Evolutionary conservation across 768 basidiomycete species (phyloP).

Genomic region (Udeniomyces megalosporus): DNA sequence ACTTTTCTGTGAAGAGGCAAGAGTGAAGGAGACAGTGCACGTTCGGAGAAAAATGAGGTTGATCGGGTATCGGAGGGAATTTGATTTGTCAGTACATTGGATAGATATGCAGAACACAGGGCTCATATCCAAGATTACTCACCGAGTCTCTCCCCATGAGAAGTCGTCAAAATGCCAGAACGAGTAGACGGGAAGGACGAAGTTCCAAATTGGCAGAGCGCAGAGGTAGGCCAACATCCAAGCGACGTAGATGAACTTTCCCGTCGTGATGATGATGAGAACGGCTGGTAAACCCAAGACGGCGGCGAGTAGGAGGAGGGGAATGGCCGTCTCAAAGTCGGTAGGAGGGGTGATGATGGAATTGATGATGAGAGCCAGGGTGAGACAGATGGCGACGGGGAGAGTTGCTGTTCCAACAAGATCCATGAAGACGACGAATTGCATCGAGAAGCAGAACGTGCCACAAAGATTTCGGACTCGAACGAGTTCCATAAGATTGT

Average conservation of each 20-base stretch:
- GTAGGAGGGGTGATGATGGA: conserved; percentile 66
- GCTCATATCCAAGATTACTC: conserved; percentile 21
- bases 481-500: conserved; percentile 98
- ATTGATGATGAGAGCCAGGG: conserved; percentile 69
- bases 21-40: neutral
- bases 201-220: conserved; percentile 92
- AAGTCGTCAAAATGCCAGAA: conserved; percentile 99
- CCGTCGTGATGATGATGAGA: conserved; percentile 80
- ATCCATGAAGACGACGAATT: conserved; percentile 72
- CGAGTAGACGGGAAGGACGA: conserved; percentile 57
- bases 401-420: conserved; percentile 29
- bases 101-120: neutral
- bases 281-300: conserved; percentile 88
- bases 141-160: conserved; percentile 98
- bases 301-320: conserved; percentile 68
- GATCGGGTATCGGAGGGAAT: no score
- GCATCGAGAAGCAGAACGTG: conserved; percentile 99
- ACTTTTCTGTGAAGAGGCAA: conserved; percentile 51
- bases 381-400: conserved; percentile 81
- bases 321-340: conserved; percentile 82
- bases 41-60: neutral
- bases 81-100: neutral
- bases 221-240: conserved; percentile 95
- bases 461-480: conserved; percentile 93
- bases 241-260: conserved; percentile 86